Percentiles rank a stretch among this genome's conserved stretches.
Evolutionary conservation across 2,329 filamentous ascomycete genomes (phyloP).

Genomic region (Fusarium sambucinum): DNA sequence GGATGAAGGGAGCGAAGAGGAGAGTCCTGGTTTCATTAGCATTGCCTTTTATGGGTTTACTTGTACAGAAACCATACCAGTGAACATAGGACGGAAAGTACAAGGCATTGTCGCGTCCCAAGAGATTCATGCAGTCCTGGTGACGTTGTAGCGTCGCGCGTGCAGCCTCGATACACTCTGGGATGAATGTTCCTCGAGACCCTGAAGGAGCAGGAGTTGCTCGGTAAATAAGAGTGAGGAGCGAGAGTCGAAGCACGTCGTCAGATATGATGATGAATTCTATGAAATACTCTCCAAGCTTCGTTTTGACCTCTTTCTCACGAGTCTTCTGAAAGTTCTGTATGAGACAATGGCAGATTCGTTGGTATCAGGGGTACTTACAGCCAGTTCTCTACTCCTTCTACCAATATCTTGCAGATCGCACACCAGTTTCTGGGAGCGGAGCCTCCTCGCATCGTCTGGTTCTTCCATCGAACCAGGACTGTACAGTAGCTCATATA

Average conservation of each 20-base stretch:
- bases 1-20: conserved; percentile 64
- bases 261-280: conserved; percentile 55
- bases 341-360: conserved; percentile 1
- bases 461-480: conserved; percentile 55
- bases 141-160: conserved; percentile 57
- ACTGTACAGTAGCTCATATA: conserved; percentile 68
- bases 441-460: conserved; percentile 50
- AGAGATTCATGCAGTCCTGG: conserved; percentile 56
- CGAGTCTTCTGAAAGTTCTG: conserved; percentile 23
- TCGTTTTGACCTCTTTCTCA: conserved; percentile 42
- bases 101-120: conserved; percentile 53
- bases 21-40: conserved; percentile 54
- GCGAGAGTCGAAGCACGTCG: conserved; percentile 57
- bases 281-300: conserved; percentile 50
- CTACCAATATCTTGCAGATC: conserved; percentile 50
- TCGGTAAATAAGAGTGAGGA: conserved; percentile 59
- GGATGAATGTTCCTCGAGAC: conserved; percentile 54
- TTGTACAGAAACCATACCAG: conserved; percentile 51
- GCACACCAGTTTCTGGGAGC: conserved; percentile 50
- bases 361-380: conserved; percentile 13
- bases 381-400: conserved; percentile 29
- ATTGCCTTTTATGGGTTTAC: background rate
- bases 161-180: conserved; percentile 58
- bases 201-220: conserved; percentile 51
- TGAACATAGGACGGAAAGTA: conserved; percentile 58